These are phyloP conservation scores for Ascochyta pisi DNA, from an alignment of 2,329 filamentous ascomycete genomes.

Conservation along the genomic window DNA sequence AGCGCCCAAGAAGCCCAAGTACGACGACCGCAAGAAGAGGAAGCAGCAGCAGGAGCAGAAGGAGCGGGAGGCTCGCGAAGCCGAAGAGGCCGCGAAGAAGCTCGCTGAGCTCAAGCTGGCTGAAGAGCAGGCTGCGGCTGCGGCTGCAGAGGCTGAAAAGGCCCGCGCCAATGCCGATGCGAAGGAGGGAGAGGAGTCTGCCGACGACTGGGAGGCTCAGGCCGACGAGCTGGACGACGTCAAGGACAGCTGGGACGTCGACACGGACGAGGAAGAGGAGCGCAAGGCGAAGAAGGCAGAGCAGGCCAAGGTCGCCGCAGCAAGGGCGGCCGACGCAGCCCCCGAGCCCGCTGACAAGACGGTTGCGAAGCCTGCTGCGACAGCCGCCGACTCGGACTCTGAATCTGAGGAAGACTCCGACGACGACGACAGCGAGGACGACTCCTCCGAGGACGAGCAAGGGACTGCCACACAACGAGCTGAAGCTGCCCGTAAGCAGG, in stretches of 20 bases:
- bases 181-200: conserved; percentile 69
- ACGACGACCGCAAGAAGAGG: conserved; percentile 80
- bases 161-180: conserved; percentile 62
- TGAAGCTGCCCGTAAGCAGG: conserved; percentile 80
- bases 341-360: conserved; percentile 12
- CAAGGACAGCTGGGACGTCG: conserved; percentile 95
- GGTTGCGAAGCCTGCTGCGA: conserved; percentile 16
- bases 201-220: conserved; percentile 86
- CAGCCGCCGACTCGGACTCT: conserved; percentile 38
- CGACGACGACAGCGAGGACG: conserved; percentile 68
- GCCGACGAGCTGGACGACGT: conserved; percentile 76
- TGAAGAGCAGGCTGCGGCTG: conserved; percentile 75
- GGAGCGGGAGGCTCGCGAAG: conserved; percentile 53
- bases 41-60: conserved; percentile 66
- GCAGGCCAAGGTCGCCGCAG: conserved; percentile 33
- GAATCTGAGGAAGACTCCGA: conserved; percentile 56
- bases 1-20: conserved; percentile 80
- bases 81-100: conserved; percentile 64
- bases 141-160: conserved; percentile 76
- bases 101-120: conserved; percentile 59
- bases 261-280: conserved; percentile 73
- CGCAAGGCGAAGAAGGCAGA: conserved; percentile 44
- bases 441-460: conserved; percentile 74
- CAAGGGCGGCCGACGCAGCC: conserved; percentile 27
- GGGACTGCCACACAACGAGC: conserved; percentile 75